Evolutionary conservation across 2,329 filamentous ascomycete genomes (phyloP).

Genomic region (Podosphaera fusca): DNA sequence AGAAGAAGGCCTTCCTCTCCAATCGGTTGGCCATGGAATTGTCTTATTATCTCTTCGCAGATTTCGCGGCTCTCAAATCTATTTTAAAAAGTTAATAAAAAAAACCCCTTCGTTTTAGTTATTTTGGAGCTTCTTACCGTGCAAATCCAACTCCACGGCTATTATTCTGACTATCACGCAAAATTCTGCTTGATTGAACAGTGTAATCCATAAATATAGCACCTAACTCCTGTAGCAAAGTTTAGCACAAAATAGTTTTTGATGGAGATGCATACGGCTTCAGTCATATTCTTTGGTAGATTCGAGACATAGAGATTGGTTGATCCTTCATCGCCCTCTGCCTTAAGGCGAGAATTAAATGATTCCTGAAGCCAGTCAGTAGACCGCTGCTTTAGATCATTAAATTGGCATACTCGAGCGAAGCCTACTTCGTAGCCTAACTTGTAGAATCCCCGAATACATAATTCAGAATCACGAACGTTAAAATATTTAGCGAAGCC

Average conservation of each 20-base stretch:
- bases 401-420: conserved; percentile 42
- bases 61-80: conserved; percentile 80
- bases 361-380: conserved; percentile 42
- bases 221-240: conserved; percentile 38
- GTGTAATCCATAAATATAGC: conserved; percentile 59
- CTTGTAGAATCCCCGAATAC: conserved; percentile 85
- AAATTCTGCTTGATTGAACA: conserved; percentile 84
- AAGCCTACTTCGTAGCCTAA: conserved; percentile 96
- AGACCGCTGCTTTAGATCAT: conserved; percentile 3
- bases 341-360: conserved; percentile 94
- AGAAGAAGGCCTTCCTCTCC: conserved; percentile 62
- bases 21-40: conserved; percentile 59
- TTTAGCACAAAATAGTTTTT: conserved; percentile 8
- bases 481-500: conserved; percentile 92
- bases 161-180: conserved; percentile 74
- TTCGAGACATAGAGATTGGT: conserved; percentile 98
- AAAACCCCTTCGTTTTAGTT: neutral
- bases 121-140: conserved; percentile 33
- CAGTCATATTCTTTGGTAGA: conserved; percentile 74
- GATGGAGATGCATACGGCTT: conserved; percentile 40
- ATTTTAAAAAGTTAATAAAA: conserved; percentile 6
- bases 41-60: conserved; percentile 70
- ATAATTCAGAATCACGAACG: conserved; percentile 74
- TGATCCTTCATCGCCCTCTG: conserved; percentile 68
- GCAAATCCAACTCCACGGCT: conserved; percentile 95